Percentiles rank a stretch among this genome's conserved stretches.
These are phyloP conservation scores for Auriscalpium microsporum DNA, from an alignment of 768 basidiomycete genomes.

Conservation along the genomic window DNA sequence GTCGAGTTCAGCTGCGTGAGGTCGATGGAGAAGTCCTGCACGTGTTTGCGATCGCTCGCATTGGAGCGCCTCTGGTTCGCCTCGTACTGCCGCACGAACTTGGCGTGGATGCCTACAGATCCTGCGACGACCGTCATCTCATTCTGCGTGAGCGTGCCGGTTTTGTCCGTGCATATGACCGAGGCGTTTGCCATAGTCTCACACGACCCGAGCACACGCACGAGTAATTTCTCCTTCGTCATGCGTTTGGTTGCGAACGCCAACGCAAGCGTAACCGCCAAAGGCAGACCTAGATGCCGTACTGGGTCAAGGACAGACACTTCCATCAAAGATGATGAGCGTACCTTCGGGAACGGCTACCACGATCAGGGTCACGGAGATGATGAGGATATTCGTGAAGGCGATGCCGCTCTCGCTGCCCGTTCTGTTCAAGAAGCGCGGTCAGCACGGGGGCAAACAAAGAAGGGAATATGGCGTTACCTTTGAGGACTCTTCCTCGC, in stretches of 20 bases:
- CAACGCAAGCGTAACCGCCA: constrained; percentile 92
- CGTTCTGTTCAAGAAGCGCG: constrained; percentile 31
- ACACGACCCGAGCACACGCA: constrained; percentile 92
- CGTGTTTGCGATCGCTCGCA: constrained; percentile 42
- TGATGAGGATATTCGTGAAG: constrained; percentile 91
- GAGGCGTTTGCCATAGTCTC: constrained; percentile 99
- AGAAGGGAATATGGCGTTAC: constrained; percentile 24
- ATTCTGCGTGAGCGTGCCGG: constrained; percentile 94
- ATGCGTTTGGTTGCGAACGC: constrained; percentile 98
- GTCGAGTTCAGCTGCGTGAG: constrained; percentile 56
- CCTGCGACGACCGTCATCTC: constrained; percentile 95
- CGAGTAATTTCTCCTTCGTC: constrained; percentile 90
- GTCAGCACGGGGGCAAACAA: not conserved
- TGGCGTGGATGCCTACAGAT: constrained; percentile 87
- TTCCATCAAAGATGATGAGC: constrained; percentile 8
- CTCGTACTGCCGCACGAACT: constrained; percentile 77
- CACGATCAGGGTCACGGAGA: constrained; percentile 85
- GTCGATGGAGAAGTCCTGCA: constrained; percentile 82
- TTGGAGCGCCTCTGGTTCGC: constrained; percentile 68
- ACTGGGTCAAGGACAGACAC: constrained; percentile 2
- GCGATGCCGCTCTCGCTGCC: constrained; percentile 79
- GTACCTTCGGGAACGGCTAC: constrained; percentile 80
- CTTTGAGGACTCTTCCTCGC: constrained; percentile 49
- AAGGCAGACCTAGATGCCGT: constrained; percentile 58
- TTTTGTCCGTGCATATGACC: constrained; percentile 94